Base-by-base conservation (phyloP, 371 early-diverging fungal genomes). In the Blyttiomyces sp. region DNA sequence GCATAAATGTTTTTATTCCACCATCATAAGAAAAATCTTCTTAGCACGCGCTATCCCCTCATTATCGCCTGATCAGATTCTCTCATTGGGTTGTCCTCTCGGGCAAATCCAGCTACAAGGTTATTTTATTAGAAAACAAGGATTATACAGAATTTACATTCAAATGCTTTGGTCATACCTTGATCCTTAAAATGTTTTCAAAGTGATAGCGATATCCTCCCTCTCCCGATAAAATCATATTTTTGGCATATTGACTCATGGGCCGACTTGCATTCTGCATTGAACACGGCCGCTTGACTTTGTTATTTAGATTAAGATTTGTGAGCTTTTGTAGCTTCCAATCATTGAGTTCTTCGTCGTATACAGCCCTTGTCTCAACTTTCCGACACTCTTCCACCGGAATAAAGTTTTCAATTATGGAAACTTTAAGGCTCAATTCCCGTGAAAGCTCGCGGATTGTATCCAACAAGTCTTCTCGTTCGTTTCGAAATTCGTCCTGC, bases 381-480 rank as follows among this genome's bases (percentile, higher is more conserved):
- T 77, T 78, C 9, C 54, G 31, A 16, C 72, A 39, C 34, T 80
- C 81, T 26, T 81, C 79, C 9, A 30, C 28, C 21, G 84, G 81
- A 24, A 84, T 71, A 59, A 84, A 84, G 57, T 76, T 73, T 19
- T 80, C 80, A 45, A 80, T 73, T 24, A 81, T 65, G 28, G 72
- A 26, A 21, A 64, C 61, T 48, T 69, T 64, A 19, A 79, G 66
- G 46, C 76, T 73, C 26, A 83, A 62, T 48, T 83, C 83, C 35
- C 75, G 54, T 0, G 81, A 73, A 3, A 83, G 63, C 27, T 75
- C 82, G 9, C 83, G 66, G 19, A 83, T 75, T 0, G 83, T 80
- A 32, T 81, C 80, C 2, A 80, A 58, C 33, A 83, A 53, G 19
- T 76, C 75, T 59, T 83, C 83, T 11, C 79, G 72, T 66, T 81